Evolutionary conservation across 352 stramenopile genomes (phyloP).

Genomic region (Phytophthora fragariaefolia): DNA sequence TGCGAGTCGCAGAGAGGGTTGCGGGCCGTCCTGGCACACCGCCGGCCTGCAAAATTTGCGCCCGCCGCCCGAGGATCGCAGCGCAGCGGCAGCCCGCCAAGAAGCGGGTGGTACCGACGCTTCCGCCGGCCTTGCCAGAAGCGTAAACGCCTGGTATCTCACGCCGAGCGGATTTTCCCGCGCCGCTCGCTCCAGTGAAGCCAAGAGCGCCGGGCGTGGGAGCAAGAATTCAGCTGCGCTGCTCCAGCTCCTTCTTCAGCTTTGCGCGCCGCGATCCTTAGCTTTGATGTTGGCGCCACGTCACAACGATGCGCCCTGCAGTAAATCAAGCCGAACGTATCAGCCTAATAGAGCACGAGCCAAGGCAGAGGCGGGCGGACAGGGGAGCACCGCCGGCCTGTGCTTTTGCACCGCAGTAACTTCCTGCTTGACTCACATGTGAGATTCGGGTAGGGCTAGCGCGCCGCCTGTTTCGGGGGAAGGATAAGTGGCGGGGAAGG

Average conservation of each 20-base stretch:
- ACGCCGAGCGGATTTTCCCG: constrained; percentile 9
- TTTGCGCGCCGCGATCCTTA: neutral
- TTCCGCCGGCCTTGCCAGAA: too few species aligned
- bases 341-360: neutral
- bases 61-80: neutral
- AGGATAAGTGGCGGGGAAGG: neutral
- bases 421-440: neutral
- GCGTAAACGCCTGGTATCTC: constrained; percentile 13
- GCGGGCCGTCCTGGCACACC: neutral
- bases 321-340: neutral
- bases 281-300: constrained; percentile 4
- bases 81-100: too few species aligned
- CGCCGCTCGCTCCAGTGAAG: neutral
- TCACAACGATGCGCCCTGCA: neutral
- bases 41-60: too few species aligned
- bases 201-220: neutral
- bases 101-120: too few species aligned
- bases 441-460: neutral
- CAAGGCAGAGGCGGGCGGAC: neutral
- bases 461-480: neutral
- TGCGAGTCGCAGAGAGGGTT: constrained; percentile 1
- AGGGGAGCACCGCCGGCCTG: neutral
- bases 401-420: neutral
- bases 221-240: neutral
- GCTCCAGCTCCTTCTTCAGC: neutral